Evolutionary conservation across 257 asterid species (phyloP).

Genomic region (Paraleonurus japonicus): DNA sequence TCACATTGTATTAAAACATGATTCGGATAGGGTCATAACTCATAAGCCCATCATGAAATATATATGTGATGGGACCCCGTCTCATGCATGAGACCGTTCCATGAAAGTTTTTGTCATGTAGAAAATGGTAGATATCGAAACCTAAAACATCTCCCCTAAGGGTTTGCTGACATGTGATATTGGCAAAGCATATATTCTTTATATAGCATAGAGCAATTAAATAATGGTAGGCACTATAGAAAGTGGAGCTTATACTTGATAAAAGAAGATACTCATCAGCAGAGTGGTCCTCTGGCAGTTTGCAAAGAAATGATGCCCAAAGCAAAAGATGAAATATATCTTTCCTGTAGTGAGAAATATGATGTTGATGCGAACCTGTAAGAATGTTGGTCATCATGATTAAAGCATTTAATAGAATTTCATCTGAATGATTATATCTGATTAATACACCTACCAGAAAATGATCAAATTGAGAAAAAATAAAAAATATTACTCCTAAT

Average conservation of each 20-base stretch:
- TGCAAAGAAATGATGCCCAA: conserved; percentile 12
- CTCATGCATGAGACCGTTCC: too few species aligned
- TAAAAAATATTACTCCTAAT: neutral
- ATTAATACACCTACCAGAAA: neutral
- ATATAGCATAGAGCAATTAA: neutral
- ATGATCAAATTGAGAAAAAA: neutral
- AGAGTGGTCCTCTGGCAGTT: conserved; percentile 25
- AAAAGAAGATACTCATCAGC: conserved; percentile 2
- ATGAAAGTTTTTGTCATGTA: too few species aligned
- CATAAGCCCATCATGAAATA: too few species aligned
- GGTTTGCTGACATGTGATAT: neutral
- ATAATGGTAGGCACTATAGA: neutral
- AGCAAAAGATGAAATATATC: neutral
- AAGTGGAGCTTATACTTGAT: conserved; percentile 13
- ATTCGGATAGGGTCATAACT: too few species aligned
- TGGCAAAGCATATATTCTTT: conserved; percentile 13
- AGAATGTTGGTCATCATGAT: conserved; percentile 3
- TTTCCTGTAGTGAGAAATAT: conserved; percentile 11
- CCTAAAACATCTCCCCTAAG: neutral
- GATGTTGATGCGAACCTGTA: conserved; percentile 6
- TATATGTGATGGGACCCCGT: too few species aligned
- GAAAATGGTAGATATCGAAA: neutral
- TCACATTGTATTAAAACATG: too few species aligned
- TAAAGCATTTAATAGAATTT: neutral
- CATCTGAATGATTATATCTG: neutral